Percentiles rank a stretch among this genome's conserved stretches.
Evolutionary conservation across 2,329 filamentous ascomycete species (phyloP).

Genomic region (Fusarium bulbicola): DNA sequence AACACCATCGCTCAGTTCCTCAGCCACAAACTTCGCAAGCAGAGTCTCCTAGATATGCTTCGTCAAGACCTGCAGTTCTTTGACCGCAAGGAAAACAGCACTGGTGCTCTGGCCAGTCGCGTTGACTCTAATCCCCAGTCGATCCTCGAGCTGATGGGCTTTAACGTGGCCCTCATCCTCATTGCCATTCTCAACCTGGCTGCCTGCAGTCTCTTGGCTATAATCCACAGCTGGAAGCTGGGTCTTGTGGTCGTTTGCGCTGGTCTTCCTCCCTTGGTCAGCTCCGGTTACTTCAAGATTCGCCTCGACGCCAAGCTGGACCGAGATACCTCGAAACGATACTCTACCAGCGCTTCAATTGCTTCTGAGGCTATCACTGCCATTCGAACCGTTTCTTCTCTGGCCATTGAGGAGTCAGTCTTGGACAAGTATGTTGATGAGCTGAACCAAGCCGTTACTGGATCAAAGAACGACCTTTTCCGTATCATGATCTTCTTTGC

Average conservation of each 20-base stretch:
- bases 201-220: constrained; percentile 52
- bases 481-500: constrained; percentile 50
- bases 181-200: constrained; percentile 50
- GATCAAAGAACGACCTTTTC: constrained; percentile 45
- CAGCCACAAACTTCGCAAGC: constrained; percentile 39
- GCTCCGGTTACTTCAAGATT: constrained; percentile 51
- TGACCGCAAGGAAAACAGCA: constrained; percentile 52
- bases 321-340: constrained; percentile 46
- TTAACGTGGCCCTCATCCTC: constrained; percentile 53
- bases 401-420: constrained; percentile 52
- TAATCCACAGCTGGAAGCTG: constrained; percentile 59
- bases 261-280: constrained; percentile 49
- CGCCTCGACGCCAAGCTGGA: constrained; percentile 53
- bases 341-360: constrained; percentile 51
- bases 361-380: constrained; percentile 55
- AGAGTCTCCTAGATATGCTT: constrained; percentile 46
- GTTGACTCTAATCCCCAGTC: constrained; percentile 51
- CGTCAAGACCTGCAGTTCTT: constrained; percentile 55
- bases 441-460: constrained; percentile 43
- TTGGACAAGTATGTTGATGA: constrained; percentile 45
- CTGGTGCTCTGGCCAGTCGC: constrained; percentile 49
- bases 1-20: constrained; percentile 46
- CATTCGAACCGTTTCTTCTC: constrained; percentile 53
- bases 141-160: constrained; percentile 55
- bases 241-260: constrained; percentile 59